Percentiles rank a stretch among this genome's conserved stretches.
These are phyloP conservation scores for Aureobasidium sp. DNA, from an alignment of 2,329 filamentous ascomycete genomes.

Conservation along the genomic window DNA sequence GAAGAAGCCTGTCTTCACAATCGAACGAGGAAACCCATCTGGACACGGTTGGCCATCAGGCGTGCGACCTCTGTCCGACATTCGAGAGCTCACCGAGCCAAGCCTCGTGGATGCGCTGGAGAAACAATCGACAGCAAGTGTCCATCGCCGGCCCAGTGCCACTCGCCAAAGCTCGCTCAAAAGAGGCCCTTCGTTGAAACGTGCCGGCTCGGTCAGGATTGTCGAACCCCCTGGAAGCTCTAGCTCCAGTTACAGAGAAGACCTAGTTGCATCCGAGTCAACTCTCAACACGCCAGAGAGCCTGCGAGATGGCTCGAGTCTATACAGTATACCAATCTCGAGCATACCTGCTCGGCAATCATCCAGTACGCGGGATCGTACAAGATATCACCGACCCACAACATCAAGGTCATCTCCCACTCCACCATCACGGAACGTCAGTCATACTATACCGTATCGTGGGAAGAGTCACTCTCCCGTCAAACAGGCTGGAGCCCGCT, in stretches of 20 bases:
- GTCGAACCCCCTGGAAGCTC: constrained; percentile 16
- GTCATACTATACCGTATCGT: constrained; percentile 35
- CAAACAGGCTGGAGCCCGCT: constrained; percentile 35
- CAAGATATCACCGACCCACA: background rate
- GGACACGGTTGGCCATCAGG: constrained; percentile 24
- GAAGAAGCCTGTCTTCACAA: constrained; percentile 12
- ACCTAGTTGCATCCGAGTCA: constrained; percentile 23
- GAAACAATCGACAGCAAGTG: constrained; percentile 2
- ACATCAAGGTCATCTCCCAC: constrained; percentile 12
- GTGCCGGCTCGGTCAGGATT: constrained; percentile 25
- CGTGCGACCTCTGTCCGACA: constrained; percentile 42
- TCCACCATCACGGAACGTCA: constrained; percentile 17
- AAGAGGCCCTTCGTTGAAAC: constrained; percentile 22
- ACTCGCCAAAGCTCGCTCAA: constrained; percentile 21
- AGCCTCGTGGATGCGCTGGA: constrained; percentile 34
- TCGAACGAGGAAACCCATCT: background rate
- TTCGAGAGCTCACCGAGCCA: constrained; percentile 44
- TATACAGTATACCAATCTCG: constrained; percentile 40
- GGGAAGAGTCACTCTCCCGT: constrained; percentile 45
- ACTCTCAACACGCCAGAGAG: constrained; percentile 21
- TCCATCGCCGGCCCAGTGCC: constrained; percentile 17
- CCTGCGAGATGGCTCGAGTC: constrained; percentile 34
- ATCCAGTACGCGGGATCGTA: constrained; percentile 28
- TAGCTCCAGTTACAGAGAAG: constrained; percentile 17
- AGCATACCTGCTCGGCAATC: constrained; percentile 43